Percentiles rank a stretch among this genome's conserved stretches.
Evolutionary conservation across 2,329 filamentous ascomycete genomes (phyloP).

Genomic region (Aspergillus japonicus): DNA sequence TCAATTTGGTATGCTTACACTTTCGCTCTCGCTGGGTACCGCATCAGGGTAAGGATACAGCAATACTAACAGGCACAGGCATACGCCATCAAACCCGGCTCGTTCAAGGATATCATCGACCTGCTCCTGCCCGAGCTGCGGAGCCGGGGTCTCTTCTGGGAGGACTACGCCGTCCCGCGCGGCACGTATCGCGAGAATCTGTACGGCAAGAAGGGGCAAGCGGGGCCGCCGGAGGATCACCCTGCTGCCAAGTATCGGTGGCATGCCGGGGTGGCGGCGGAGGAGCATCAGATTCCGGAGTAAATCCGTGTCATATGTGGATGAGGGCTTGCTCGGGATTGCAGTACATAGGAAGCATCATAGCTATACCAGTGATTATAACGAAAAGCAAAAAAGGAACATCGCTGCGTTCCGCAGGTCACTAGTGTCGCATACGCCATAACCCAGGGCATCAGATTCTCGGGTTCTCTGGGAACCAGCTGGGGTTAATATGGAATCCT

Average conservation of each 20-base stretch:
- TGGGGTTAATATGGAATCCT: no score
- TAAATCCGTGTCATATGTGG: no score
- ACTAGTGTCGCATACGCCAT: no score
- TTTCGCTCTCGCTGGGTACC: no score
- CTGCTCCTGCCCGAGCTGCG: constrained; percentile 64
- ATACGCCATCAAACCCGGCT: constrained; percentile 66
- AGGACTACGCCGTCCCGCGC: constrained; percentile 38
- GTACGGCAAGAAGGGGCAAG: constrained; percentile 33
- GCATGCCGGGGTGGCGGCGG: constrained; percentile 36
- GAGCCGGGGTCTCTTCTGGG: constrained; percentile 50
- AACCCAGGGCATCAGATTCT: no score
- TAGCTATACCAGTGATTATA: no score
- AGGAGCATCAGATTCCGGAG: constrained; percentile 30
- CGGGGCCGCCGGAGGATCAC: constrained; percentile 35
- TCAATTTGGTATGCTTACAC: constrained; percentile 61
- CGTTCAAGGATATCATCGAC: constrained; percentile 67
- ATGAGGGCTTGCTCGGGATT: no score
- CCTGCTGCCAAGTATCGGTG: constrained; percentile 39
- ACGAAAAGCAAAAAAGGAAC: no score
- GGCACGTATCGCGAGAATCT: constrained; percentile 45
- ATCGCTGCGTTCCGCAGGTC: no score
- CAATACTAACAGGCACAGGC: constrained; percentile 43
- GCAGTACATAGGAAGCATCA: no score
- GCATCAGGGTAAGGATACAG: no score
- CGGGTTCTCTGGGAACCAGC: no score